Evolutionary conservation across 495 filamentous ascomycete genomes (phyloP).

Genomic region (Xylaria nigripes): DNA sequence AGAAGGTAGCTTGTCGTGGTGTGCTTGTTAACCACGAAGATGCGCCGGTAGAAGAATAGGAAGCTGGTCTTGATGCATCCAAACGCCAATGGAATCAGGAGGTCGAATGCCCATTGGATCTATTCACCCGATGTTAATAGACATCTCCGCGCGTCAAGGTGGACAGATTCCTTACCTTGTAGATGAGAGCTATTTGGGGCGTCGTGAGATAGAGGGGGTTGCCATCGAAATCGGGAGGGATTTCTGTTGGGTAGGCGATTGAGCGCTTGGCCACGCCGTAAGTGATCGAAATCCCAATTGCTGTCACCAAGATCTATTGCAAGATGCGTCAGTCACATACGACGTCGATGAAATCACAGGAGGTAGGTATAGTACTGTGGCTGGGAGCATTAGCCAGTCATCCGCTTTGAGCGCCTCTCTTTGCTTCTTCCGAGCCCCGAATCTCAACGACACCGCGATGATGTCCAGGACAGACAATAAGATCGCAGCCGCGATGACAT

Average conservation of each 20-base stretch:
- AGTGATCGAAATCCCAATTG: slow-evolving; percentile 4
- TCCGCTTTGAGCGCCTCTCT: slow-evolving; percentile 17
- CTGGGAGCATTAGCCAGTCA: slow-evolving; percentile 27
- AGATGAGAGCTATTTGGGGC: neutral
- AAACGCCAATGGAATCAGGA: slow-evolving; percentile 20
- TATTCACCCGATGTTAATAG: neutral
- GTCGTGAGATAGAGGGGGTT: slow-evolving; percentile 4
- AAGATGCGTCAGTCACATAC: neutral
- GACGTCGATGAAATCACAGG: neutral
- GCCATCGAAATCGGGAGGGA: slow-evolving; percentile 7
- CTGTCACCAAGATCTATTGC: neutral
- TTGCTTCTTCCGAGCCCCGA: slow-evolving; percentile 16
- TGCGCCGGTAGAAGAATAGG: slow-evolving; percentile 24
- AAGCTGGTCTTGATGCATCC: slow-evolving; percentile 24
- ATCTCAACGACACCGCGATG: slow-evolving; percentile 7
- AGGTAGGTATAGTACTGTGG: slow-evolving; percentile 12
- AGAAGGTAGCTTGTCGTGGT: slow-evolving; percentile 9
- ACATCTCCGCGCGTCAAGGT: neutral
- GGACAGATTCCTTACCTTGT: neutral
- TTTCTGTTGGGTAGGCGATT: neutral
- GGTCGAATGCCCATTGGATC: slow-evolving; percentile 15
- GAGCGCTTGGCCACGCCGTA: slow-evolving; percentile 6
- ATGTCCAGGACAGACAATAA: slow-evolving; percentile 7
- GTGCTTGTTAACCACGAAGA: slow-evolving; percentile 14
- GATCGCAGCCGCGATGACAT: slow-evolving; percentile 8